phyloP scores from a whole-genome alignment of 495 filamentous ascomycete species.

The Friedmanniomyces simplex region DNA sequence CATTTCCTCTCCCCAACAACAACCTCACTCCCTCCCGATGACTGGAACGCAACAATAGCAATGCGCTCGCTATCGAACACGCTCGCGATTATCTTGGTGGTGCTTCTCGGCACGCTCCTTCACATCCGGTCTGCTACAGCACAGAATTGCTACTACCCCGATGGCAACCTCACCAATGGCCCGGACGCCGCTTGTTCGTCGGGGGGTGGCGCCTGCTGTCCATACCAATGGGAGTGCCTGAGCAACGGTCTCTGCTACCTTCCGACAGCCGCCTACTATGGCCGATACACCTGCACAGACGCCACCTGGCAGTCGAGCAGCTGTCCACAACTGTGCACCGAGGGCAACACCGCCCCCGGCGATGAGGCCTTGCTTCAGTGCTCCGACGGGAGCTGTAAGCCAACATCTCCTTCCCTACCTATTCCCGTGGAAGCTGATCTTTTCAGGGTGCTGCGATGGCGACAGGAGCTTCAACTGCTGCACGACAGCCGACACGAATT shows the following conservation, averaged over 20 bases:
- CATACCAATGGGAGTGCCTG: slow-evolving; percentile 14
- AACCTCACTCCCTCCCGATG: neutral
- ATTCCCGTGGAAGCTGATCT: neutral
- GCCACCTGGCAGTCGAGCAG: slow-evolving; percentile 9
- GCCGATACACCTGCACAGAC: slow-evolving; percentile 19
- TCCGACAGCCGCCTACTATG: slow-evolving; percentile 4
- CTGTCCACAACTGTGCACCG: slow-evolving; percentile 15
- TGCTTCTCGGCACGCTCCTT: neutral
- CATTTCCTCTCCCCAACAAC: neutral
- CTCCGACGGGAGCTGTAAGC: slow-evolving; percentile 4
- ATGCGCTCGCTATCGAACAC: neutral
- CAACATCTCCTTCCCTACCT: neutral
- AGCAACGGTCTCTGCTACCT: slow-evolving; percentile 18
- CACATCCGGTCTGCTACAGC: neutral
- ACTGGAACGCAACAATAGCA: neutral
- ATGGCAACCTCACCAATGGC: slow-evolving; percentile 10
- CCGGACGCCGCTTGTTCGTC: slow-evolving; percentile 3
- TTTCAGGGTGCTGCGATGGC: slow-evolving; percentile 5
- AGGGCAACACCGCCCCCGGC: slow-evolving; percentile 6
- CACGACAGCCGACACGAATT: neutral
- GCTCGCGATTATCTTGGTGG: neutral
- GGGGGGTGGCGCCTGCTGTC: slow-evolving; percentile 12
- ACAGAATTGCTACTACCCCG: slow-evolving; percentile 20
- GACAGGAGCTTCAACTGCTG: slow-evolving; percentile 17
- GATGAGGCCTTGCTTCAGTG: slow-evolving; percentile 19